Base-by-base conservation (phyloP, 2,329 filamentous ascomycete species). In the Penicillium vulpinum region DNA sequence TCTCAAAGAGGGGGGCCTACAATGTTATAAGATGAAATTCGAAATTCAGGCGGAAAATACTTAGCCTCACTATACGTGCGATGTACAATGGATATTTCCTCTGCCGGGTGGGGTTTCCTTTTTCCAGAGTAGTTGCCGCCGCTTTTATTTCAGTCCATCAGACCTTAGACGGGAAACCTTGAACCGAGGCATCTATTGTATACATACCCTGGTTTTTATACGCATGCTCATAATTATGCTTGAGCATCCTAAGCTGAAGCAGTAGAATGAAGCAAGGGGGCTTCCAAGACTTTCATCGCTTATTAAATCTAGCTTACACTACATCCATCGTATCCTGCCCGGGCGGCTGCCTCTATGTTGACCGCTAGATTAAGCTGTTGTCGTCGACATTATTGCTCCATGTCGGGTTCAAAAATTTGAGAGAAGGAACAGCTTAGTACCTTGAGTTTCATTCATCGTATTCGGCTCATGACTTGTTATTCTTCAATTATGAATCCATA, bases 11-110 rank as follows among this genome's bases (percentile, higher is more conserved):
- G 31, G 31, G 15, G 26, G 33, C 24, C 13, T 52, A 40, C 31
- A 28, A 28, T 40, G 35, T 56, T 56, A 52, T 52, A 52, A 46
- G 35, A 35, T 21, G 21, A 49, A 21, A 9, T 39, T 22, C n/a
- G 13, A 38, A 52, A 22, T 21, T 29, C 24, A 31, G 36, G 29
- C 51, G 38, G 22, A 51, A 51, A 56, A 51, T 36, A 43, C 33
- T 45, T 31, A 44, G 26, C 29, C 41, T 46, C 43, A 22, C 44
- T 15, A 15, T 31, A 15, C 41, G 41, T 44, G 28, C 18, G 43
- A 21, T 13, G n/a, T 33, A 5, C 40, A 3, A 7, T 46, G 44
- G 44, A 24, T 46, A 46, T 46, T 46, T 22, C 5, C 21, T 46
- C 44, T 46, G 44, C 44, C 44, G 44, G 44, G 44, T 24, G 44